A percentile compares a stretch with the other conserved stretches of the same genome.
phyloP scores from a whole-genome alignment of 2,329 filamentous ascomycete genomes.

The Cladosporium sp. region DNA sequence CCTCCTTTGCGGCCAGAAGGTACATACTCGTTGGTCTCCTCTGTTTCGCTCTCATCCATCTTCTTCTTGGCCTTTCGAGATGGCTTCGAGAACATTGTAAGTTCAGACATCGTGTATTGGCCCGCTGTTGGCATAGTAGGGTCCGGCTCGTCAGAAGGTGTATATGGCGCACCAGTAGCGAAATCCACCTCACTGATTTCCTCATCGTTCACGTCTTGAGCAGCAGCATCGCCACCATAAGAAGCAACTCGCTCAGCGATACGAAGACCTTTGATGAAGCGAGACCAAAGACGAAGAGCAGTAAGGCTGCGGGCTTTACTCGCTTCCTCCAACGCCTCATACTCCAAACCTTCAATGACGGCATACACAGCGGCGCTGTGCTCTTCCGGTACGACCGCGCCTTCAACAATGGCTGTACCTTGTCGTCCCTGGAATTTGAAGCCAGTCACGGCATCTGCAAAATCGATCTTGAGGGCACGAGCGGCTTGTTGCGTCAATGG shows the following conservation, averaged over 20 bases:
- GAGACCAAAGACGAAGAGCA: constrained; percentile 55
- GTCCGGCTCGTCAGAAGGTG: background rate
- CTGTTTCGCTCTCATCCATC: constrained; percentile 14
- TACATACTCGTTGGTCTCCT: constrained; percentile 14
- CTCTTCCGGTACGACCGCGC: constrained; percentile 71
- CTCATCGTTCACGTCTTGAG: background rate
- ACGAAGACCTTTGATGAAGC: constrained; percentile 58
- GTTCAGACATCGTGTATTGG: constrained; percentile 18
- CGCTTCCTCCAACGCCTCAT: constrained; percentile 61
- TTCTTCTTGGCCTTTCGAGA: constrained; percentile 12
- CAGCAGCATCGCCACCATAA: constrained; percentile 33
- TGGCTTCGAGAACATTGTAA: constrained; percentile 8
- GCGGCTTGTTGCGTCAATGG: constrained; percentile 66
- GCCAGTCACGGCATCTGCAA: constrained; percentile 82
- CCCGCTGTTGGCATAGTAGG: constrained; percentile 21
- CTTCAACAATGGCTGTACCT: constrained; percentile 77
- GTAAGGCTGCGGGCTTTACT: constrained; percentile 50
- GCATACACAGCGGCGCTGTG: constrained; percentile 67
- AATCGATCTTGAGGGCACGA: constrained; percentile 73
- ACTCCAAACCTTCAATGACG: constrained; percentile 63
- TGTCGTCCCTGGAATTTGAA: constrained; percentile 83
- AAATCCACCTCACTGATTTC: background rate
- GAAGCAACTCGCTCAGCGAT: constrained; percentile 70
- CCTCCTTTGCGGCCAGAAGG: background rate
- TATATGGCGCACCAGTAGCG: background rate